These are phyloP conservation scores for Eucalyptus marginata DNA, from an alignment of 345 rosid species.

Conservation along the genomic window DNA sequence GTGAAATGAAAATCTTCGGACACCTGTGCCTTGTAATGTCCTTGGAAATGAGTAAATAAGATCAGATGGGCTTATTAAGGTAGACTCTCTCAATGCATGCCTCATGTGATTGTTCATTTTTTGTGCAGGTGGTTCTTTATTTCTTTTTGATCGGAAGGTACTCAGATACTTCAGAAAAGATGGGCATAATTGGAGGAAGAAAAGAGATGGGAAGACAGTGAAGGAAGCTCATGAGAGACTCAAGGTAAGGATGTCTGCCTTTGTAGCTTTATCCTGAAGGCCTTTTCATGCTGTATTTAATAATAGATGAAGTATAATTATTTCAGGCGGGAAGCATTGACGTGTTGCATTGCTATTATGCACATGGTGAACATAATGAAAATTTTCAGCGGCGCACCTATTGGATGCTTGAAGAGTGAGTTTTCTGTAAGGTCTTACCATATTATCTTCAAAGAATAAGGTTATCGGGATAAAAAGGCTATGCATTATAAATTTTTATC, in stretches of 20 bases:
- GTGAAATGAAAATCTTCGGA: neutral
- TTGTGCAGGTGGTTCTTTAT: slow-evolving; percentile 77
- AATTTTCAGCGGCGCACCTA: slow-evolving; percentile 92
- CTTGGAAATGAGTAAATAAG: neutral
- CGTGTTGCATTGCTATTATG: slow-evolving; percentile 94
- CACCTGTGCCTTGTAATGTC: neutral
- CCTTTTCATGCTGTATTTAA: neutral
- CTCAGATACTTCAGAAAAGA: slow-evolving; percentile 91
- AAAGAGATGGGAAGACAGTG: slow-evolving; percentile 82
- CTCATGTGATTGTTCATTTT: neutral
- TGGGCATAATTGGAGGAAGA: slow-evolving; percentile 97
- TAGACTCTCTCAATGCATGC: neutral
- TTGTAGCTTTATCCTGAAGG: neutral
- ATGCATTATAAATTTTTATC: neutral
- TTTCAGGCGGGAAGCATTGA: slow-evolving; percentile 82
- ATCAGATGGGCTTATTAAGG: neutral
- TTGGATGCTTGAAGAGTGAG: slow-evolving; percentile 99
- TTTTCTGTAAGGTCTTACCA: neutral
- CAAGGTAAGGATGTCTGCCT: slow-evolving; percentile 34
- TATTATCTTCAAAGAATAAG: neutral
- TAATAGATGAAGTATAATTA: neutral
- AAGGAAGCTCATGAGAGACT: slow-evolving; percentile 96
- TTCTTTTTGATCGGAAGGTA: slow-evolving; percentile 81
- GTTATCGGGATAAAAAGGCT: neutral
- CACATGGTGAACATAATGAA: slow-evolving; percentile 86